phyloP scores from a whole-genome alignment of 202 grass and related monocot genomes.

The Brachypodium distachyon region DNA sequence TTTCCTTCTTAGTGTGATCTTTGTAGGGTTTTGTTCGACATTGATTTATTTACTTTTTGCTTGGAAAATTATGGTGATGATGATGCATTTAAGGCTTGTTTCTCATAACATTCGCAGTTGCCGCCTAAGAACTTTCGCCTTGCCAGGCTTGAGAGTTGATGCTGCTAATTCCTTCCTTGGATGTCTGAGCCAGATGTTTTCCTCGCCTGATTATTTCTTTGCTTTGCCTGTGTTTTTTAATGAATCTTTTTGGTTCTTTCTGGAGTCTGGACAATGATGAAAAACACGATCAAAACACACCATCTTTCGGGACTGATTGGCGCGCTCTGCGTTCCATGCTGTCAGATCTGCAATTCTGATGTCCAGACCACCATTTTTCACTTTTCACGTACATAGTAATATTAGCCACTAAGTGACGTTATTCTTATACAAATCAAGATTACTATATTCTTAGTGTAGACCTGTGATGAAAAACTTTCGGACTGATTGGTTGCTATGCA shows the following conservation, averaged over 20 bases:
- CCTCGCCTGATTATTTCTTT: no score
- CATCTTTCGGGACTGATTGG: slow-evolving; percentile 36
- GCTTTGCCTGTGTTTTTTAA: neutral
- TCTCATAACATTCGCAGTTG: slow-evolving; percentile 51
- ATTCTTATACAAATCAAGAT: no score
- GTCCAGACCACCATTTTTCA: neutral
- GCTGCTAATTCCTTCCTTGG: slow-evolving; percentile 40
- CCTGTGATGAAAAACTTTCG: slow-evolving; percentile 23
- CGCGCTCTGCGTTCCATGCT: slow-evolving; percentile 2
- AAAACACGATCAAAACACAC: slow-evolving; percentile 13
- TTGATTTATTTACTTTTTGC: no score
- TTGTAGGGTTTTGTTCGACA: no score
- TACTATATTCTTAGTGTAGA: no score
- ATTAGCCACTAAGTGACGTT: no score
- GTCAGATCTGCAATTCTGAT: slow-evolving; percentile 26
- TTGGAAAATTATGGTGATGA: slow-evolving; percentile 25
- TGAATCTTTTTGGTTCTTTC: neutral
- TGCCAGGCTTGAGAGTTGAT: slow-evolving; percentile 35
- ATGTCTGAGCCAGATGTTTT: slow-evolving; percentile 42
- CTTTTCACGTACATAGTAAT: no score
- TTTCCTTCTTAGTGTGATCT: no score
- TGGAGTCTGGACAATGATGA: slow-evolving; percentile 4
- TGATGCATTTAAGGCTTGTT: slow-evolving; percentile 42
- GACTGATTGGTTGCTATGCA: neutral
- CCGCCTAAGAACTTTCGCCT: slow-evolving; percentile 35